Evolutionary conservation across 2,329 filamentous ascomycete species (phyloP), one percentile per base, ranked within the genome.

Genomic region (Beauveria bassiana): DNA sequence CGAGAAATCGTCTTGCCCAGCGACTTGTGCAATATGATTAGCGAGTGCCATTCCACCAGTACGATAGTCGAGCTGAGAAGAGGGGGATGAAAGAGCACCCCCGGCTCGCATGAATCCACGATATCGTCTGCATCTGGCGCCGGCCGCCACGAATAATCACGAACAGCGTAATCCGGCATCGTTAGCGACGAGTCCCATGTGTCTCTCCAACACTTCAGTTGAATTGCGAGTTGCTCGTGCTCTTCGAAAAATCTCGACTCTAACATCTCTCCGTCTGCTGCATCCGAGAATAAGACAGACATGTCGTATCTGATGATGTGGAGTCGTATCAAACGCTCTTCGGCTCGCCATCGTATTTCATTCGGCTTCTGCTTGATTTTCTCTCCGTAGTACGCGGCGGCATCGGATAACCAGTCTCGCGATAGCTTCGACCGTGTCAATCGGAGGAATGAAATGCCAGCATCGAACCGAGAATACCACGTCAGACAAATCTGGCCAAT

Each of bases 401-500:
- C 82, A 8, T 80, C 77, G 2, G 81, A 78, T 68, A 93, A 93
- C 93, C 93, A 98, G 63, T 91, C 86, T 52, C 86, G 83, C 7
- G 87, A 81, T 16, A 98, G 78, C 2, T 87, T 83, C 1, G 90
- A 86, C 66, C 87, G 86, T 66, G 89, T 89, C 1, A 90, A 89
- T 26, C 90, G 90, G 80, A 96, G 86, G 64, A 97, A 83, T 1
- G 90, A 89, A 6, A 91, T 86, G 62, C 93, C 90, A 10, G 93
- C 81, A 72, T 98, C 95, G 70, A 96, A 96, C 42, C 93, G 87
- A 34, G 86, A 82, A 72, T 96, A 97, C 95, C 95, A 98, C n/a
- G 82, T 80, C 55, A 96, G 81, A 50, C 95, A 85, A 68, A 89
- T 86, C 34, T 89, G 84, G 34, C 88, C 84, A 16, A 89, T 81